Percentiles rank a stretch among this genome's conserved stretches.
Evolutionary conservation across 805 yeast genomes (phyloP).

Genomic region (Saccharomyces kudriavzevii): DNA sequence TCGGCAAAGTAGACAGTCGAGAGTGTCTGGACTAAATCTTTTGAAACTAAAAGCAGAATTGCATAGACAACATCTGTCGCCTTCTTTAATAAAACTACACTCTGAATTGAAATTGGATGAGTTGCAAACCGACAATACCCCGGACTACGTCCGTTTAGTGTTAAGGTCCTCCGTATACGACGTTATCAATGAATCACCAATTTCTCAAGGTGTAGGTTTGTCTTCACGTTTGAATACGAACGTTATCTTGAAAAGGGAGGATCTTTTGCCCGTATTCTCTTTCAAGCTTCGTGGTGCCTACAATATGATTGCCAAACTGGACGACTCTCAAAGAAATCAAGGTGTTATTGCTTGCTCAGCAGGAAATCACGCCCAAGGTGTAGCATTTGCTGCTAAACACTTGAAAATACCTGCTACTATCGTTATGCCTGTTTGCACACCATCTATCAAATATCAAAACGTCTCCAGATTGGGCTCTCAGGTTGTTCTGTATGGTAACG

Average conservation of each 20-base stretch:
- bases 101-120: slow-evolving; percentile 37
- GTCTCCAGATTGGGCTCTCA: slow-evolving; percentile 90
- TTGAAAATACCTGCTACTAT: slow-evolving; percentile 89
- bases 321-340: slow-evolving; percentile 45
- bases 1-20: background rate
- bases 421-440: slow-evolving; percentile 97
- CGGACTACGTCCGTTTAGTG: slow-evolving; percentile 89
- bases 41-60: slow-evolving; percentile 11
- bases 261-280: slow-evolving; percentile 86
- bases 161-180: slow-evolving; percentile 91
- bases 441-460: slow-evolving; percentile 85
- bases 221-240: slow-evolving; percentile 70
- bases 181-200: slow-evolving; percentile 84
- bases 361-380: slow-evolving; percentile 99
- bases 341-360: slow-evolving; percentile 99
- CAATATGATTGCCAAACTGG: slow-evolving; percentile 88
- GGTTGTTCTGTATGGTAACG: slow-evolving; percentile 88
- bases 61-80: slow-evolving; percentile 15
- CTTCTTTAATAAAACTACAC: slow-evolving; percentile 22
- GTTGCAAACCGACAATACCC: slow-evolving; percentile 52
- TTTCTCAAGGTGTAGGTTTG: slow-evolving; percentile 64
- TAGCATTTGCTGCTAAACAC: slow-evolving; percentile 81
- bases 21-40: background rate
- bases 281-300: slow-evolving; percentile 97
- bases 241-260: slow-evolving; percentile 82